Evolutionary conservation across 148 eudicot genomes (phyloP), one percentile per base, ranked within the genome.

Genomic region (Spergularia marina): DNA sequence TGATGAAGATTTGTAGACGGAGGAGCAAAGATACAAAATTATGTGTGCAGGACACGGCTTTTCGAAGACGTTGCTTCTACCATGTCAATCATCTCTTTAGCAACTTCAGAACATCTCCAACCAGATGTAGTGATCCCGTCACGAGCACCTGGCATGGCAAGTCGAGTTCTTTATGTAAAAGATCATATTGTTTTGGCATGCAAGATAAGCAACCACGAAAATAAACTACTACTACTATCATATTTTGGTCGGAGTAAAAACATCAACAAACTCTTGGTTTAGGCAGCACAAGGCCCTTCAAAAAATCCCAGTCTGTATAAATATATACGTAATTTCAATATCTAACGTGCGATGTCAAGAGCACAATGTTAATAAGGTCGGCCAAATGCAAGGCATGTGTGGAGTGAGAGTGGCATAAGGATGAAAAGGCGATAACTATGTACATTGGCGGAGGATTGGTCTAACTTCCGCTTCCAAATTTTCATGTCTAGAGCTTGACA

Each of bases 101-200:
- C 49, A 91, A 81, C 84, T 88, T 91, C 71, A 91, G 41, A 41
- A 91, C 97, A 82, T 91, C 97, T 71, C 97, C 97, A 18, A 91
- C 97, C 73, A 91, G 83, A 85, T 91, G 97, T 76, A 91, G 80
- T 13, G 97, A 91, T 15, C 97, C 97, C 18, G 97, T 91, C n/a
- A 91, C 97, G 56, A 91, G 91, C 64, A 91, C 97, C 97, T 89
- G 84, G 3, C 68, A 70, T 89, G 84, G 3, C 68, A 70, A 34
- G 39, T n/a, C 58, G 57, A 51, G 39, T 10, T n/a, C 62, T 49
- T 30, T 12, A 10, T 17, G 21, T 70, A 53, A 55, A 4, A 53
- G 13, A 54, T 6, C 49, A 44, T 44, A 44, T 44, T 5, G 10
- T n/a, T 9, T 8, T 5, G 21, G 55, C 23, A 77, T 17, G 20